phyloP scores from a whole-genome alignment of 108 stramenopile genomes.

The Nitzschia putrida region DNA sequence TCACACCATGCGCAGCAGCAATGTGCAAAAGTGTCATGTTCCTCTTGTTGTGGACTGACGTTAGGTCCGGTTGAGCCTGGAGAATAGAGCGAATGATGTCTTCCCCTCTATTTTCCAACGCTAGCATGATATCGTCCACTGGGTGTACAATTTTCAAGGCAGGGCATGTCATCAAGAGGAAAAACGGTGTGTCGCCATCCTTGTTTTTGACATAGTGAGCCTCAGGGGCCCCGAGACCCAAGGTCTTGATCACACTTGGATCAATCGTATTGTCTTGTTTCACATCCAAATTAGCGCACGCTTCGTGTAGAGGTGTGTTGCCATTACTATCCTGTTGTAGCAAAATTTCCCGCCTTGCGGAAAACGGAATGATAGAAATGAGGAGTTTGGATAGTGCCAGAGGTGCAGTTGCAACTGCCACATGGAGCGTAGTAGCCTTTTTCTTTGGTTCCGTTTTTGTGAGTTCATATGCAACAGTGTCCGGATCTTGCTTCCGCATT shows the following conservation, averaged over 20 bases:
- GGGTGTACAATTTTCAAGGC: conserved; percentile 22
- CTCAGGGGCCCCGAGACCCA: conserved; percentile 40
- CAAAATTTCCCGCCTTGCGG: conserved; percentile 8
- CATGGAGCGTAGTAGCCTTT: conserved; percentile 34
- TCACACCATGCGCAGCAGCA: conserved; percentile 48
- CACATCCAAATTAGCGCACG: conserved; percentile 44
- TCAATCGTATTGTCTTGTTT: conserved; percentile 8
- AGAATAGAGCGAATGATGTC: conserved; percentile 16
- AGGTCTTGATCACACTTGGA: conserved; percentile 34
- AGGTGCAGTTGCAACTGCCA: conserved; percentile 55
- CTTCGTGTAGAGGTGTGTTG: conserved; percentile 60
- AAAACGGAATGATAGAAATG: conserved; percentile 43
- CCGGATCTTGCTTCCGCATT: conserved; percentile 4
- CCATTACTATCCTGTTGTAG: conserved; percentile 40
- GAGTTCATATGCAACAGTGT: conserved; percentile 15
- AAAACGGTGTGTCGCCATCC: conserved; percentile 61
- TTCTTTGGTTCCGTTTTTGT: conserved; percentile 4
- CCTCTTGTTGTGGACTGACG: conserved; percentile 25
- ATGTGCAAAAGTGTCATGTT: conserved; percentile 56
- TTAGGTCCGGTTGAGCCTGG: conserved; percentile 6
- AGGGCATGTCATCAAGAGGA: conserved; percentile 51
- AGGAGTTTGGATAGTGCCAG: conserved; percentile 37
- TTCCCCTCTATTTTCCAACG: conserved; percentile 21
- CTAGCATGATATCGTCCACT: conserved; percentile 1
- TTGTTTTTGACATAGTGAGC: conserved; percentile 49